Base-by-base conservation (phyloP, 768 basidiomycete genomes). In the Russula compacta region DNA sequence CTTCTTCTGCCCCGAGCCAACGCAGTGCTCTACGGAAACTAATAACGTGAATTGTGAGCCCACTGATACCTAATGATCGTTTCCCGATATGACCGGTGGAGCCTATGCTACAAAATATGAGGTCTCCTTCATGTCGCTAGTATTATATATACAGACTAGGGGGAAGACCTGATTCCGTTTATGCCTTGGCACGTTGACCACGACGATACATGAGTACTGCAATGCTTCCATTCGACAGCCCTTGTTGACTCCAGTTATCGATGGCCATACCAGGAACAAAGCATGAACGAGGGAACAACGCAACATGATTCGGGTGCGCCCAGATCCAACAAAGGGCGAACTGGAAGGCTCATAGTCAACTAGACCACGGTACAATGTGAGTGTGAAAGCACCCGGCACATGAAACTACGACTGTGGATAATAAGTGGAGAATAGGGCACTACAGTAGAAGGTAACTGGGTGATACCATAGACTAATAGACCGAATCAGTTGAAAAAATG, bases 401-500 rank as follows among this genome's bases (percentile, higher is more conserved):
- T 58, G 43, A 38, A n/a, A 47, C 35, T 47, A 56, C 5, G 48
- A 58, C 33, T 12, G 32, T 32, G 38, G n/a, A 40, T 38, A 33
- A 35, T 11, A 33, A 19, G 12, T 42, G 21, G 11, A 51, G 6
- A 19, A 58, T 50, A 51, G 32, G 43, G 42, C 29, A 40, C 38
- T 47, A 56, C 3, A 36, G 17, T 47, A 38, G 35, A 15, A 24
- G n/a, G 15, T 21, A 21, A 38, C 33, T 48, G 35, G 19, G 50
- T 38, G 17, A 33, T 32, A 53, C 19, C 36, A 43, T 36, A 21
- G 1, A 9, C 19, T 24, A 8, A 19, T 9, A 17, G 50, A 49
- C 33, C 56, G 14, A 6, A 44, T 64, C 42, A 61, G 15, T 44
- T 17, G 39, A 60, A 61, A 44, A 65, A 51, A 52, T 57, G 63